These are phyloP conservation scores for Starmerella vaccinii DNA, from an alignment of 805 yeast genomes.

Conservation along the genomic window DNA sequence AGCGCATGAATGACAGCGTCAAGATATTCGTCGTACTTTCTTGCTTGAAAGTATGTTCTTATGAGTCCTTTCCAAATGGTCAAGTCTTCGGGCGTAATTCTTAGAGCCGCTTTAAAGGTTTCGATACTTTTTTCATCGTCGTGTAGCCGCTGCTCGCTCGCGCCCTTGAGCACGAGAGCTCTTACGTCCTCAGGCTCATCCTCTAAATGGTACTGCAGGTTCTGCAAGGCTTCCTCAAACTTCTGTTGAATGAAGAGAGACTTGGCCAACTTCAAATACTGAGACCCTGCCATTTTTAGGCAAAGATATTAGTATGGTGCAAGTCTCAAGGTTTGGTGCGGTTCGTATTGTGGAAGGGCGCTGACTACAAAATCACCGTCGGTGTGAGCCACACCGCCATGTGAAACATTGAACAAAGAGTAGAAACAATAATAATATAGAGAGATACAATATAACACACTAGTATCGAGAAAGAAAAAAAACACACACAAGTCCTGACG, in stretches of 20 bases:
- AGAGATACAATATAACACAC: too few relatives aligned
- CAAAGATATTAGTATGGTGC: too few relatives aligned
- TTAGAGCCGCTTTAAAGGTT: conserved; percentile 38
- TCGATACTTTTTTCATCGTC: conserved; percentile 40
- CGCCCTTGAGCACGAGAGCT: conserved; percentile 53
- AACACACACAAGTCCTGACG: background rate
- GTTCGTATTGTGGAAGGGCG: too few relatives aligned
- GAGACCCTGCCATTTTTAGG: conserved; percentile 1
- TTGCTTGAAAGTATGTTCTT: conserved; percentile 21
- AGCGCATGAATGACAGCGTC: conserved; percentile 20
- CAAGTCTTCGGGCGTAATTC: conserved; percentile 37
- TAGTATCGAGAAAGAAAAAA: too few relatives aligned
- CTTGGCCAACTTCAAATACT: conserved; percentile 14
- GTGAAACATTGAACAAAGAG: too few relatives aligned
- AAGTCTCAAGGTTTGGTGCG: too few relatives aligned
- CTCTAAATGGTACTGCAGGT: conserved; percentile 46
- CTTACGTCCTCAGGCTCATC: conserved; percentile 49
- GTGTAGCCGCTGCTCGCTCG: conserved; percentile 42
- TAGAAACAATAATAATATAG: too few relatives aligned
- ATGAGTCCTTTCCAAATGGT: conserved; percentile 77
- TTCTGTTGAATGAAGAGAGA: conserved; percentile 34
- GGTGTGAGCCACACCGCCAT: too few relatives aligned
- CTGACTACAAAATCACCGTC: too few relatives aligned
- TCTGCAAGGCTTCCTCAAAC: conserved; percentile 50
- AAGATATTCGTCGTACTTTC: conserved; percentile 21